Percentiles rank a stretch among this genome's conserved stretches.
Evolutionary conservation across 495 filamentous ascomycete species (phyloP).

Genomic region (Chaetomidium leptoderma): DNA sequence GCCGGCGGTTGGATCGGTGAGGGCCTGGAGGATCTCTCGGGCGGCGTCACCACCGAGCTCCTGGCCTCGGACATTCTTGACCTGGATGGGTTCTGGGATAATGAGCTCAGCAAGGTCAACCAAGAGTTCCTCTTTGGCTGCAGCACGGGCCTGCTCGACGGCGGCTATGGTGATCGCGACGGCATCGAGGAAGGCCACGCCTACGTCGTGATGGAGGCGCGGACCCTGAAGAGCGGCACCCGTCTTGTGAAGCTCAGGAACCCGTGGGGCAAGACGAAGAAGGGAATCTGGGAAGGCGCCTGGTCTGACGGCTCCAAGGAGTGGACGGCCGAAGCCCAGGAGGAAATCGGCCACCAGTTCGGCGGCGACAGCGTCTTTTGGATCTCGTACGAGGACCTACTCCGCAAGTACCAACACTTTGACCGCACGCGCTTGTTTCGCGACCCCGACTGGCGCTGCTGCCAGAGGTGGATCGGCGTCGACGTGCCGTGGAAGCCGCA

Average conservation of each 20-base stretch:
- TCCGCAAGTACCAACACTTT: constrained; percentile 78
- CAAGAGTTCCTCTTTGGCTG: constrained; percentile 88
- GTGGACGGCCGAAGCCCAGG: constrained; percentile 86
- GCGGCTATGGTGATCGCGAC: constrained; percentile 61
- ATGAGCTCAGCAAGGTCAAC: constrained; percentile 84
- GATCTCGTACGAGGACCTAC: constrained; percentile 74
- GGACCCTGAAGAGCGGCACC: constrained; percentile 46
- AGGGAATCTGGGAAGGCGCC: constrained; percentile 75
- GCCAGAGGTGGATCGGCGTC: constrained; percentile 82
- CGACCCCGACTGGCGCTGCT: constrained; percentile 70
- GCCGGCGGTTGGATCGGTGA: constrained; percentile 85
- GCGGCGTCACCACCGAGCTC: constrained; percentile 84
- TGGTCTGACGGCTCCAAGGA: constrained; percentile 93
- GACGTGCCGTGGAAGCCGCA: constrained; percentile 84
- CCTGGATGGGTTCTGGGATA: constrained; percentile 80
- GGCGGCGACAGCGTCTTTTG: constrained; percentile 80
- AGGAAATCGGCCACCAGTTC: constrained; percentile 77
- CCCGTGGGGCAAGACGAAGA: constrained; percentile 70
- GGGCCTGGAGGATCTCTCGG: constrained; percentile 87
- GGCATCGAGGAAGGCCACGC: constrained; percentile 81
- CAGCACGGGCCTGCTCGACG: constrained; percentile 61
- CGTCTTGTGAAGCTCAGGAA: constrained; percentile 56
- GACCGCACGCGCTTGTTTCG: constrained; percentile 89
- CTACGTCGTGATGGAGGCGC: constrained; percentile 83
- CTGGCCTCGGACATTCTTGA: constrained; percentile 84